Conservation (phyloP, 495 filamentous ascomycete species). For the Penicillium dipodomyicola region DNA sequence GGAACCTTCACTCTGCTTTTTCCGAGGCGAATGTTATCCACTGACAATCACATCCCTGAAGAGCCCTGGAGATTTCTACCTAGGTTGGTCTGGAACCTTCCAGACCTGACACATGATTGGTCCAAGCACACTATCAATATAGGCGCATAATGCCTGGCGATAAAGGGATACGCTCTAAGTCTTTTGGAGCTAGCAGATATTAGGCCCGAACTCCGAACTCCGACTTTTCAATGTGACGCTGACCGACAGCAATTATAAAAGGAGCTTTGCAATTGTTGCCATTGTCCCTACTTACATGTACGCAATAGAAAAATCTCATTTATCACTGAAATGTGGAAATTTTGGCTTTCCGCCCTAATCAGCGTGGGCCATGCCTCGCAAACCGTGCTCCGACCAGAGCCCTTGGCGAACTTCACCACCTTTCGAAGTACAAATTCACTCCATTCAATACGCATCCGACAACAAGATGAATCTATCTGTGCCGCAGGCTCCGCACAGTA, state of each 20-base stretch:
- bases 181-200: not conserved
- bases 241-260: not conserved
- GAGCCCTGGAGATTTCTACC: no score
- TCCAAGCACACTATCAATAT: no score
- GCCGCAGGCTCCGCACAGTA: slow-evolving; percentile 37
- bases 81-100: no score
- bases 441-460: slow-evolving; percentile 39
- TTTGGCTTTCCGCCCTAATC: slow-evolving; percentile 8
- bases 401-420: slow-evolving; percentile 13
- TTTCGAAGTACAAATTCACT: slow-evolving; percentile 25
- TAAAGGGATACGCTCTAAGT: no score
- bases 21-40: not conserved
- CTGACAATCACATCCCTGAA: no score
- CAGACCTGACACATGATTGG: no score
- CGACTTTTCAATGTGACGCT: not conserved
- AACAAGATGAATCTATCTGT: slow-evolving; percentile 41
- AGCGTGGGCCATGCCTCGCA: slow-evolving; percentile 15
- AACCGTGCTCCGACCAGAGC: slow-evolving; percentile 7
- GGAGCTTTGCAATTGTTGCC: not conserved
- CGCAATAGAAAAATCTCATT: not conserved
- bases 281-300: no score
- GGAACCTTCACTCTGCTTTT: not conserved
- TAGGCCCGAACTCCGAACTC: not conserved
- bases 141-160: no score
- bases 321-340: not conserved